A percentile compares a stretch with the other conserved stretches of the same genome.
Evolutionary conservation across 2,329 filamentous ascomycete genomes (phyloP).

Genomic region (Epichloe amarillans): DNA sequence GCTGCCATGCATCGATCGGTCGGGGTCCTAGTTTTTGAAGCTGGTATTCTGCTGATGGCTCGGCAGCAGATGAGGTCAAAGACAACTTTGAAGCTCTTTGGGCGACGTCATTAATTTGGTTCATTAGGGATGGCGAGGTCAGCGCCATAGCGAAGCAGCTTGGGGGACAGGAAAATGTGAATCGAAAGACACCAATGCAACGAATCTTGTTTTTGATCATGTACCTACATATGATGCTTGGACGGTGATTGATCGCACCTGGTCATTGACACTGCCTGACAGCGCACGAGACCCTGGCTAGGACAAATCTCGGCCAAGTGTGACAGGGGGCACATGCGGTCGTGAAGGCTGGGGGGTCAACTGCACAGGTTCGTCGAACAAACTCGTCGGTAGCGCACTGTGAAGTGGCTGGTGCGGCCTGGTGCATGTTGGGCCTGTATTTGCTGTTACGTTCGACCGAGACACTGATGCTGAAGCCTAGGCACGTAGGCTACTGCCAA

Average conservation of each 20-base stretch:
- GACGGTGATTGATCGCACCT: not conserved
- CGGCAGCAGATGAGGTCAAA: constrained; percentile 11
- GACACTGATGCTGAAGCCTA: not conserved
- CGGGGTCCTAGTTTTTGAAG: constrained; percentile 27
- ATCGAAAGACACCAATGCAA: not conserved
- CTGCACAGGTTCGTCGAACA: no score
- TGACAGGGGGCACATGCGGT: no score
- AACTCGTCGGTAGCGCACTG: not conserved
- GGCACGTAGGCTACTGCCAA: not conserved
- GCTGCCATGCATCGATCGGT: constrained; percentile 15
- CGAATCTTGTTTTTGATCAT: not conserved
- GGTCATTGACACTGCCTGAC: no score
- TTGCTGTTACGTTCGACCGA: no score
- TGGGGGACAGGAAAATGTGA: not conserved
- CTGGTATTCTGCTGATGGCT: constrained; percentile 21
- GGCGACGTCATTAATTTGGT: constrained; percentile 14
- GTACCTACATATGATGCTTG: not conserved
- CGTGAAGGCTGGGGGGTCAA: no score
- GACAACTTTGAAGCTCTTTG: constrained; percentile 15
- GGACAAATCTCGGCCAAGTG: no score
- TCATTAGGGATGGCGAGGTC: constrained; percentile 16
- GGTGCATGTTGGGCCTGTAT: no score
- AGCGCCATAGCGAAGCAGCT: not conserved
- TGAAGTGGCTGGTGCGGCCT: not conserved
- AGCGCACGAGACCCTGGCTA: no score